These are phyloP conservation scores for Emericellopsis cladophorae DNA, from an alignment of 2,329 filamentous ascomycete species.

Conservation along the genomic window DNA sequence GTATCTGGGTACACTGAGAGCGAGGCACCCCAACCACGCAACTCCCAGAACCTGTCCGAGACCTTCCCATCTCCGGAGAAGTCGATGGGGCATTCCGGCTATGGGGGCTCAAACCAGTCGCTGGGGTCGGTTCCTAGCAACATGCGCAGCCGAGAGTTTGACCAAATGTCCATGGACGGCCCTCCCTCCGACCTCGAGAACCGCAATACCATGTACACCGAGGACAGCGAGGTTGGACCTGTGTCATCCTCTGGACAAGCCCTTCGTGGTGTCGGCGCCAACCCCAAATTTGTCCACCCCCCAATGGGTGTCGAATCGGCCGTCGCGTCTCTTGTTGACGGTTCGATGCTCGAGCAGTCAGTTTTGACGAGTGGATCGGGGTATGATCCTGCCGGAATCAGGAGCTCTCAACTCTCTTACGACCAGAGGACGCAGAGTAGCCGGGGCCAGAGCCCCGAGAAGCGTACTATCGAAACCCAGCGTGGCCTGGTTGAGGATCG, in stretches of 20 bases:
- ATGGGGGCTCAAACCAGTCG: slow-evolving; percentile 20
- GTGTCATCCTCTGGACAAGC: slow-evolving; percentile 50
- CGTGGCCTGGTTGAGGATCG: slow-evolving; percentile 25
- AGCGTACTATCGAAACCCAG: slow-evolving; percentile 26
- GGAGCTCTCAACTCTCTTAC: slow-evolving; percentile 24
- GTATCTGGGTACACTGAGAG: slow-evolving; percentile 75
- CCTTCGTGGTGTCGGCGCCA: slow-evolving; percentile 58
- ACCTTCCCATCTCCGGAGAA: slow-evolving; percentile 51
- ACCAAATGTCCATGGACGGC: slow-evolving; percentile 42
- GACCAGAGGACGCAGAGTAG: slow-evolving; percentile 17
- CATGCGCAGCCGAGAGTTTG: slow-evolving; percentile 34
- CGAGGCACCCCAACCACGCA: slow-evolving; percentile 41
- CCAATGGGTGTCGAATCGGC: slow-evolving; percentile 70
- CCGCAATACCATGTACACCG: slow-evolving; percentile 34
- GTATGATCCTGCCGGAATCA: slow-evolving; percentile 27
- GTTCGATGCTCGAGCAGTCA: slow-evolving; percentile 57
- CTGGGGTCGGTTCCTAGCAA: slow-evolving; percentile 24
- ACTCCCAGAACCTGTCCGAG: slow-evolving; percentile 42
- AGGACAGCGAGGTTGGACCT: slow-evolving; percentile 44
- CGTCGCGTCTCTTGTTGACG: slow-evolving; percentile 75
- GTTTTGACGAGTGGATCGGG: slow-evolving; percentile 51
- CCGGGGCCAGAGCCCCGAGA: slow-evolving; percentile 25
- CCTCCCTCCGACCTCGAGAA: slow-evolving; percentile 45
- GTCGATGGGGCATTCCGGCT: slow-evolving; percentile 23
- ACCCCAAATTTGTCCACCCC: slow-evolving; percentile 64